A percentile compares a stretch with the other conserved stretches of the same genome.
Conservation (phyloP, 2,329 filamentous ascomycete species). For the Cryoendolithus antarcticus region DNA sequence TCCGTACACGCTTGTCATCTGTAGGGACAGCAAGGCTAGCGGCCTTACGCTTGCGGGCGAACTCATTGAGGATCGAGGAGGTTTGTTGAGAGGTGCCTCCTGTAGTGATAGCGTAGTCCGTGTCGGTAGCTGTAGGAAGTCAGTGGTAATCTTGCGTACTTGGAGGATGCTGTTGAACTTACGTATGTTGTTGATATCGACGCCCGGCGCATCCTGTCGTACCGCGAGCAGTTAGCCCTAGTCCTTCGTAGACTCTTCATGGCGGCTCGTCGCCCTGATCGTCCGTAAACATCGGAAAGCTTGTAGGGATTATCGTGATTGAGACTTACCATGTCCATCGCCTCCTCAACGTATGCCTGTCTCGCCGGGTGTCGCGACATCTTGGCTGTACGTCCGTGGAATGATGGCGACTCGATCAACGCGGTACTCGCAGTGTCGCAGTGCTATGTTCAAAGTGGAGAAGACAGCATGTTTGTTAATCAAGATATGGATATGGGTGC, state of each 20-base stretch:
- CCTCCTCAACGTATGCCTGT: conserved; percentile 87
- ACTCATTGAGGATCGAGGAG: conserved; percentile 73
- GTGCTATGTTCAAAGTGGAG: too few species aligned
- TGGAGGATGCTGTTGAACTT: conserved; percentile 24
- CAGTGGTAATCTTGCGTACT: too few species aligned
- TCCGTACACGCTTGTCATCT: conserved; percentile 76
- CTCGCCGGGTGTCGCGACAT: conserved; percentile 69
- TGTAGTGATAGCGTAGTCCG: conserved; percentile 65
- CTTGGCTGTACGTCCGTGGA: background rate
- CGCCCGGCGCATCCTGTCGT: conserved; percentile 41
- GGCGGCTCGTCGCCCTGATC: conserved; percentile 11
- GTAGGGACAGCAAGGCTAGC: conserved; percentile 87
- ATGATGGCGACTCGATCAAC: too few species aligned
- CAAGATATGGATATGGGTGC: too few species aligned
- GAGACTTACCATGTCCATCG: conserved; percentile 21
- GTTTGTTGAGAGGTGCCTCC: conserved; percentile 69
- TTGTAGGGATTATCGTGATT: conserved; percentile 6
- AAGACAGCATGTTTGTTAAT: too few species aligned
- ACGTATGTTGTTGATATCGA: conserved; percentile 53
- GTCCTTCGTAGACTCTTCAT: too few species aligned
- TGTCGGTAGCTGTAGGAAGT: conserved; percentile 48
- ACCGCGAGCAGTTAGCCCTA: too few species aligned
- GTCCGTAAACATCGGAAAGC: conserved; percentile 21
- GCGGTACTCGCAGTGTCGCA: too few species aligned
- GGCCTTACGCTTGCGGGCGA: conserved; percentile 80